phyloP scores from a whole-genome alignment of 306 rosid genomes.

The Senna siamea region DNA sequence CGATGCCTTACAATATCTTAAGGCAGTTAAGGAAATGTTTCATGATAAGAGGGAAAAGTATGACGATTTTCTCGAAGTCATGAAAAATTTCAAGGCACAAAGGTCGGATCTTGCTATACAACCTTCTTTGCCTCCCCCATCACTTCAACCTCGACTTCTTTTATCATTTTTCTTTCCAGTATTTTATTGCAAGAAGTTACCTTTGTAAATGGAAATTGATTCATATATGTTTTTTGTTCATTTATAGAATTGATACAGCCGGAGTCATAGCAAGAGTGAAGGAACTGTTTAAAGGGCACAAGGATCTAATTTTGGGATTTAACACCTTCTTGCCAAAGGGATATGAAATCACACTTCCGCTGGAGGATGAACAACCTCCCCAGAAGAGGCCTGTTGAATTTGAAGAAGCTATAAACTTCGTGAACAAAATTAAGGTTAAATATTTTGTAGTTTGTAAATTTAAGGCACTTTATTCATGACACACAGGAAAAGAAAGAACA shows the following conservation, averaged over 20 bases:
- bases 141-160: background rate
- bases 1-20: constrained; percentile 82
- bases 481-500: background rate
- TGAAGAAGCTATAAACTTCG: constrained; percentile 93
- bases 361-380: constrained; percentile 81
- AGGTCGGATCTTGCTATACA: constrained; percentile 50
- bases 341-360: constrained; percentile 82
- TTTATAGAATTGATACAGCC: constrained; percentile 70
- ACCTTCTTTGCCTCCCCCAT: background rate
- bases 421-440: constrained; percentile 88
- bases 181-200: background rate
- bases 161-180: background rate
- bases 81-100: constrained; percentile 92
- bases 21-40: constrained; percentile 86
- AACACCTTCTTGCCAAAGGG: constrained; percentile 93
- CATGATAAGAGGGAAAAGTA: constrained; percentile 76
- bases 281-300: constrained; percentile 86
- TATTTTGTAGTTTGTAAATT: constrained; percentile 24
- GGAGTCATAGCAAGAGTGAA: constrained; percentile 86
- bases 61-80: constrained; percentile 80
- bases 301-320: constrained; percentile 81
- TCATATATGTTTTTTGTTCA: constrained; percentile 27
- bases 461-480: background rate
- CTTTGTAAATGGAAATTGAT: constrained; percentile 33
- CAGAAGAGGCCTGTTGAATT: constrained; percentile 94